phyloP scores from a whole-genome alignment of 192 early-diverging fungal genomes.

The Umbelopsis ramanniana region DNA sequence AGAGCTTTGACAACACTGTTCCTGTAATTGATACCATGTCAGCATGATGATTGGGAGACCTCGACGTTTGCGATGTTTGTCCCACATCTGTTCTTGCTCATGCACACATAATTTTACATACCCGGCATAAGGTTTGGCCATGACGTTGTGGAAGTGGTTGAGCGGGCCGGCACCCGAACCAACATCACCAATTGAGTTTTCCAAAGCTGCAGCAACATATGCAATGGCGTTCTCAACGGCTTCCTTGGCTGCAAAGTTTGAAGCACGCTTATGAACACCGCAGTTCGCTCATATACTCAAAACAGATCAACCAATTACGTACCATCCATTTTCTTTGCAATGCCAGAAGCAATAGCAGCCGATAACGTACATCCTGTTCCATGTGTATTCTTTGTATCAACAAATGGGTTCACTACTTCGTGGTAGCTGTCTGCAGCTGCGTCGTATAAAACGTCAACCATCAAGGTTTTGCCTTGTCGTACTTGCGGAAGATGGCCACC shows the following conservation, averaged over 20 bases:
- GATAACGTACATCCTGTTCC: slow-evolving; percentile 90
- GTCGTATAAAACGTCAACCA: slow-evolving; percentile 72
- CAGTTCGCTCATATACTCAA: neutral
- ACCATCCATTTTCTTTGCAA: slow-evolving; percentile 63
- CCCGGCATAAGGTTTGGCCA: slow-evolving; percentile 48
- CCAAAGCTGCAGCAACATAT: slow-evolving; percentile 72
- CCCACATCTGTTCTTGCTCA: too few species aligned
- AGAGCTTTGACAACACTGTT: slow-evolving; percentile 32
- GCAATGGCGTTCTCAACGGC: slow-evolving; percentile 60
- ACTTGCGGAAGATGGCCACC: slow-evolving; percentile 76
- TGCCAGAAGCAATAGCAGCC: slow-evolving; percentile 75
- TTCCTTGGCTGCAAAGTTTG: slow-evolving; percentile 45
- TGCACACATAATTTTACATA: slow-evolving; percentile 22
- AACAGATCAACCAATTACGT: neutral
- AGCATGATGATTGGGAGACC: neutral
- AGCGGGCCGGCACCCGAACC: slow-evolving; percentile 76
- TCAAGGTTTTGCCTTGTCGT: slow-evolving; percentile 32
- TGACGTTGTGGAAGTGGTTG: slow-evolving; percentile 69
- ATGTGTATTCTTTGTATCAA: slow-evolving; percentile 77
- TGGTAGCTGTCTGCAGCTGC: slow-evolving; percentile 39
- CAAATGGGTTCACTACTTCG: slow-evolving; percentile 57
- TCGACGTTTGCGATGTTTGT: too few species aligned
- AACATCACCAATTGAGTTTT: slow-evolving; percentile 53
- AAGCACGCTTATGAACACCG: neutral
- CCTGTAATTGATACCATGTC: neutral